phyloP scores from a whole-genome alignment of 2,329 filamentous ascomycete genomes.

The Pyrenophora tritici-repentis region DNA sequence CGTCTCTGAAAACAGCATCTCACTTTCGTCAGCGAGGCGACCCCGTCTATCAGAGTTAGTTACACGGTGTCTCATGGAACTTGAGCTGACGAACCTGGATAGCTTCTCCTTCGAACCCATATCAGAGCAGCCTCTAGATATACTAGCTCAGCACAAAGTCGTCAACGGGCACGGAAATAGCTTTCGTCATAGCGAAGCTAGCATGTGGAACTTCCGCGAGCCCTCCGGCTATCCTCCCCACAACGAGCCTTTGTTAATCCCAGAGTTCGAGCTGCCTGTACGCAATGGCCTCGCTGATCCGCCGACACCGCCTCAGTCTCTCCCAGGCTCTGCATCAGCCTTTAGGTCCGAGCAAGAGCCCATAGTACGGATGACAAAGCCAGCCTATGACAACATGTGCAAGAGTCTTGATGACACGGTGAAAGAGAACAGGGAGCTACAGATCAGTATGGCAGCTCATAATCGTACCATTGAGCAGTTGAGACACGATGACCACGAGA shows the following conservation, averaged over 20 bases:
- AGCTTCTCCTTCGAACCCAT: neutral
- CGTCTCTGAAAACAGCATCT: neutral
- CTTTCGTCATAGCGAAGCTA: neutral
- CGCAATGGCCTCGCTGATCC: constrained; percentile 3
- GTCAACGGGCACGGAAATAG: too few species aligned
- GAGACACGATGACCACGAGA: constrained; percentile 1
- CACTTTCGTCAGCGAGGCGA: constrained; percentile 10
- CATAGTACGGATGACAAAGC: too few species aligned
- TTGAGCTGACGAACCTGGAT: neutral
- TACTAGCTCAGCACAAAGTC: constrained; percentile 5
- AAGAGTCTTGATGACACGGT: too few species aligned
- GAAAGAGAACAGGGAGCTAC: too few species aligned
- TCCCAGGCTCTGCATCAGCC: neutral
- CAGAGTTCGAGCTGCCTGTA: neutral
- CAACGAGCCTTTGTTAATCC: neutral
- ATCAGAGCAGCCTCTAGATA: neutral
- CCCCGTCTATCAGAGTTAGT: constrained; percentile 9
- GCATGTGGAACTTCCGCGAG: too few species aligned
- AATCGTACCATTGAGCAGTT: too few species aligned
- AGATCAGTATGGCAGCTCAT: too few species aligned
- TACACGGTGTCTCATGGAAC: constrained; percentile 9
- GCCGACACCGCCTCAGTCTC: constrained; percentile 10
- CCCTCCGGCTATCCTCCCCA: too few species aligned
- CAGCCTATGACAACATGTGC: too few species aligned
- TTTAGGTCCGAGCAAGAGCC: too few species aligned